A percentile compares a stretch with the other conserved stretches of the same genome.
phyloP scores from a whole-genome alignment of 371 early-diverging fungal species.

The Gilbertella persicaria region DNA sequence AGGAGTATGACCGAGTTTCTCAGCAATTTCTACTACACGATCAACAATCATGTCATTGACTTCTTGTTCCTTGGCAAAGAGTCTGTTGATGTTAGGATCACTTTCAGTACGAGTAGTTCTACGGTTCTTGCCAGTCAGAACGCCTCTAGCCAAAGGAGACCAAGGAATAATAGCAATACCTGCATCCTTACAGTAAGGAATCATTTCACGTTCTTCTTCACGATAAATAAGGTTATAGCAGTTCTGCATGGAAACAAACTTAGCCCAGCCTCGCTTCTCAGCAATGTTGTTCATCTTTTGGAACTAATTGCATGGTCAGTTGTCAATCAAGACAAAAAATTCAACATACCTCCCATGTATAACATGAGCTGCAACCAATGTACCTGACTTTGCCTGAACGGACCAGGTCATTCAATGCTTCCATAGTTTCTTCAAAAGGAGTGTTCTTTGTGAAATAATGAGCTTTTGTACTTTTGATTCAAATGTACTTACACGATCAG shows the following conservation, averaged over 20 bases:
- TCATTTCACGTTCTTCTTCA: constrained; percentile 59
- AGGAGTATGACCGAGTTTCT: constrained; percentile 10
- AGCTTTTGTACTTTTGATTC: background rate
- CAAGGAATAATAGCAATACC: constrained; percentile 43
- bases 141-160: constrained; percentile 38
- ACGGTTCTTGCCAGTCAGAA: constrained; percentile 19
- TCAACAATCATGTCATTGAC: constrained; percentile 14
- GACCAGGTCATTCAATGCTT: constrained; percentile 50
- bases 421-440: constrained; percentile 51
- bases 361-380: constrained; percentile 32
- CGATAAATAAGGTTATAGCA: constrained; percentile 49
- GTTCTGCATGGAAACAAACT: constrained; percentile 47
- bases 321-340: background rate
- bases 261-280: constrained; percentile 49
- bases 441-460: constrained; percentile 19
- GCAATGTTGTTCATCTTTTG: constrained; percentile 30
- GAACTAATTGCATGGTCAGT: constrained; percentile 1
- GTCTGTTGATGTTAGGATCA: background rate
- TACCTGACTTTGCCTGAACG: constrained; percentile 48
- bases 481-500: constrained; percentile 21
- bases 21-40: constrained; percentile 17
- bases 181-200: constrained; percentile 34
- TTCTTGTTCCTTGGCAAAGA: constrained; percentile 12
- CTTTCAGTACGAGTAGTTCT: constrained; percentile 1
- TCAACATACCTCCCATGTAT: constrained; percentile 22